Conservation (phyloP, 2,329 filamentous ascomycete species). For the Aspergillus ochraceus region DNA sequence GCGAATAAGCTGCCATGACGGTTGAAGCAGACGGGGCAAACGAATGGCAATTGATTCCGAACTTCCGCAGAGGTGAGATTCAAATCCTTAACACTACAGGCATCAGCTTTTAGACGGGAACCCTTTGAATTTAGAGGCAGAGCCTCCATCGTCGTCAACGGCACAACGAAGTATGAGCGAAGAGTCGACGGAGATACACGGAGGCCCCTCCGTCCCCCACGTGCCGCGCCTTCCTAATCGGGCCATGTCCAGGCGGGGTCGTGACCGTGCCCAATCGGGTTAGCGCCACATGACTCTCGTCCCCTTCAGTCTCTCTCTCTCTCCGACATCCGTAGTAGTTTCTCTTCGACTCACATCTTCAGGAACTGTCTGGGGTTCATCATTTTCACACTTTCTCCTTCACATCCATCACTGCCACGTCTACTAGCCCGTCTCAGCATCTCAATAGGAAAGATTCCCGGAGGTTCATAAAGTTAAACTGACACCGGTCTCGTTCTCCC, state of each 20-base stretch:
- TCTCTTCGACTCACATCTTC: too few relatives aligned
- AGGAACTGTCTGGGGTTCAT: too few relatives aligned
- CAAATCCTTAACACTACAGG: background rate
- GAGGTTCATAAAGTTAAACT: background rate
- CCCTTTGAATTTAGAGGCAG: background rate
- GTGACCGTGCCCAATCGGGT: constrained; percentile 7
- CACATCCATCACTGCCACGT: background rate
- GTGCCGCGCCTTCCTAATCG: constrained; percentile 11
- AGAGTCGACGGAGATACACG: background rate
- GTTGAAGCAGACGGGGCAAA: background rate
- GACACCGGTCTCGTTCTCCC: background rate
- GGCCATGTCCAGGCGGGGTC: constrained; percentile 3
- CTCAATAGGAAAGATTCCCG: background rate
- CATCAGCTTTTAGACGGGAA: constrained; percentile 5
- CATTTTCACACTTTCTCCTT: too few relatives aligned
- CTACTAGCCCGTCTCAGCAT: background rate
- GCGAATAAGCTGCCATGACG: constrained; percentile 19
- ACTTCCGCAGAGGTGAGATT: background rate
- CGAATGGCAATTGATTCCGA: background rate
- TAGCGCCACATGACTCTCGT: background rate
- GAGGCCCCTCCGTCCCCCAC: constrained; percentile 12
- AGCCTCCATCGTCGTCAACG: background rate
- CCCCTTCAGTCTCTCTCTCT: background rate
- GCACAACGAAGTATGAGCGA: background rate
- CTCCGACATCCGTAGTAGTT: background rate